Evolutionary conservation across 2,329 filamentous ascomycete genomes (phyloP).

Genomic region (Fusarium agapanthi): DNA sequence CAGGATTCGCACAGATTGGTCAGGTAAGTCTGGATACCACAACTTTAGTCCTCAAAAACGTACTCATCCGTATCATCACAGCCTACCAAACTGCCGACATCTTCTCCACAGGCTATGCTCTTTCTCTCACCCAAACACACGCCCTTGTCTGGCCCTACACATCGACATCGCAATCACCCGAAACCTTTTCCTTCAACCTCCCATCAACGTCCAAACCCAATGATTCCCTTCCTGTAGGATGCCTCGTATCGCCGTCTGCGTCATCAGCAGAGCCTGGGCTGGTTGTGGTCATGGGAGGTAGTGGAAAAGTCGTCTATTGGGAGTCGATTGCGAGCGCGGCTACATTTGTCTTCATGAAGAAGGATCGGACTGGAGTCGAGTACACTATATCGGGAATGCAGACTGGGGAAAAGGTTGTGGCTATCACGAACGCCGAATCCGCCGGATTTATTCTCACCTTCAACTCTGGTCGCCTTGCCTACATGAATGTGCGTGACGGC

Average conservation of each 20-base stretch:
- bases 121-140: conserved; percentile 81
- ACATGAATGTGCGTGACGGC: conserved; percentile 84
- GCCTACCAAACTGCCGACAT: conserved; percentile 73
- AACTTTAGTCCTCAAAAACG: background rate
- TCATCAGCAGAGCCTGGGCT: conserved; percentile 84
- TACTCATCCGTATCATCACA: conserved; percentile 46
- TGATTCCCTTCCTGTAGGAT: conserved; percentile 82
- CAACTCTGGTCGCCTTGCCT: conserved; percentile 85
- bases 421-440: conserved; percentile 82
- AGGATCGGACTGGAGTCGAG: conserved; percentile 83
- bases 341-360: conserved; percentile 82
- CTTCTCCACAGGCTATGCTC: conserved; percentile 75
- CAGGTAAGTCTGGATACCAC: conserved; percentile 61
- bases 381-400: conserved; percentile 77
- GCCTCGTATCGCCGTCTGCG: conserved; percentile 81
- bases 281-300: conserved; percentile 83
- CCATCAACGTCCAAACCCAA: conserved; percentile 74
- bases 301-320: conserved; percentile 91
- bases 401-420: conserved; percentile 78
- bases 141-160: conserved; percentile 93
- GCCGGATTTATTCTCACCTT: conserved; percentile 88
- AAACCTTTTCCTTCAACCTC: conserved; percentile 82
- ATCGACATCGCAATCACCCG: conserved; percentile 71
- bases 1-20: conserved; percentile 72
- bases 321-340: conserved; percentile 92